Conservation (phyloP, 768 basidiomycete species). For the Panellus pusillus region DNA sequence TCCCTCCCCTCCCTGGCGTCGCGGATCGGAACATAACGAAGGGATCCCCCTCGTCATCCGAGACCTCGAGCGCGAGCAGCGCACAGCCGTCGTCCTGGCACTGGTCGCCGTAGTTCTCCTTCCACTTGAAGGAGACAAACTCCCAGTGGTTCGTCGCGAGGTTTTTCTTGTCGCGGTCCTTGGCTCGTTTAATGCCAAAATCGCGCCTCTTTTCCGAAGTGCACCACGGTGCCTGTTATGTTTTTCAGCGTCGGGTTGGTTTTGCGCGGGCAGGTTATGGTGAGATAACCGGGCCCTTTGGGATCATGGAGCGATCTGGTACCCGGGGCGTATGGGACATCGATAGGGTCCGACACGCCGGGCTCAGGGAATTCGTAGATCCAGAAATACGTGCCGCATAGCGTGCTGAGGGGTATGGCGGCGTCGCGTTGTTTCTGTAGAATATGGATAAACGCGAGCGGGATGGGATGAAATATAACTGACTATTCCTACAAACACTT, state of each 20-base stretch:
- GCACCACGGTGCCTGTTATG: constrained; percentile 16
- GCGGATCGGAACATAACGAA: constrained; percentile 20
- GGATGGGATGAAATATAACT: not conserved
- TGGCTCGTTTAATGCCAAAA: constrained; percentile 19
- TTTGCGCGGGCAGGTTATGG: constrained; percentile 16
- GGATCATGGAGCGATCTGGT: not conserved
- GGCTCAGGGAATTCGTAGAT: constrained; percentile 22
- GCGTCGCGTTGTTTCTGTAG: constrained; percentile 17
- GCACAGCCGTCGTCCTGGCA: constrained; percentile 14
- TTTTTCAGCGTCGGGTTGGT: constrained; percentile 19
- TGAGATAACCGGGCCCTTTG: constrained; percentile 13
- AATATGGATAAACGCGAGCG: not conserved
- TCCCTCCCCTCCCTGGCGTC: constrained; percentile 7
- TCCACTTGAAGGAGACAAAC: constrained; percentile 18
- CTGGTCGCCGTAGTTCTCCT: constrained; percentile 12
- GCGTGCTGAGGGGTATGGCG: constrained; percentile 11
- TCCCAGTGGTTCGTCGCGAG: constrained; percentile 18
- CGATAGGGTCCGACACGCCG: constrained; percentile 1
- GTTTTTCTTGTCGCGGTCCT: constrained; percentile 12
- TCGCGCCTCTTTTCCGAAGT: constrained; percentile 19
- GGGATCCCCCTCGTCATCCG: constrained; percentile 14
- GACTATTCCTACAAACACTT: constrained; percentile 21
- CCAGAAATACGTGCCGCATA: constrained; percentile 17
- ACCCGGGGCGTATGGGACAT: not conserved
- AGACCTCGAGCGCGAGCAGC: constrained; percentile 13